Evolutionary conservation across 768 basidiomycete species (phyloP), one percentile per base, ranked within the genome.

Genomic region (Grammothele lineata): DNA sequence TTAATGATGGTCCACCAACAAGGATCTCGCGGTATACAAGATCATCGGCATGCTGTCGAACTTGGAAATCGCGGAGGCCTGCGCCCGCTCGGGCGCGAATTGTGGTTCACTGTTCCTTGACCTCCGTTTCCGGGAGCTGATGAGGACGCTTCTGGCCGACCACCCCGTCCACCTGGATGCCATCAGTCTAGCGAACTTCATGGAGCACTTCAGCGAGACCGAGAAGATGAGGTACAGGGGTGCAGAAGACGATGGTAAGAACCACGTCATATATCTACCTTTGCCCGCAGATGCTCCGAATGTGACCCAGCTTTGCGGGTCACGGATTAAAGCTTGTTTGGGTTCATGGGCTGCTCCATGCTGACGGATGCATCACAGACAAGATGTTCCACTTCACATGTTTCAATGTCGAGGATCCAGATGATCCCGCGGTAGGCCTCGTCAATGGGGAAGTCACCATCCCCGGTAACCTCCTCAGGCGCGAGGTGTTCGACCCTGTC

Each of bases 51-150:
- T 87, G 54, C 73, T 88, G 64, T 71, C 81, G 10, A 79, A 81
- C 58, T 76, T 93, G n/a, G 90, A 93, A 64, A 92, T 94, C 50
- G 91, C 90, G 37, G 92, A 94, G 67, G 85, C 93, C 69, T 87
- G 86, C 51, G 89, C 89, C 12, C 75, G 90, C 44, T 89, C 87
- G 38, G 91, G 92, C 2, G 85, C 87, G 6, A 92, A 87, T 59
- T 91, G 88, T 57, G 92, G 91, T 12, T 87, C 85, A 53, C 70
- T 94, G 40, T 92, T 92, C 69, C 78, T 93, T 45, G 92, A 93
- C 68, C 70, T 93, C 37, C 78, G 89, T 51, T 93, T 93, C 69
- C 76, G 84, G 17, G 87, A 88, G 53, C 77, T 94, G 15, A 83
- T 94, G 43, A 77, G 77, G 64, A 85, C 74, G 19, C 77, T 92